Base-by-base conservation (phyloP, 1,139 yeast species). In the Yamadazyma triangularis region DNA sequence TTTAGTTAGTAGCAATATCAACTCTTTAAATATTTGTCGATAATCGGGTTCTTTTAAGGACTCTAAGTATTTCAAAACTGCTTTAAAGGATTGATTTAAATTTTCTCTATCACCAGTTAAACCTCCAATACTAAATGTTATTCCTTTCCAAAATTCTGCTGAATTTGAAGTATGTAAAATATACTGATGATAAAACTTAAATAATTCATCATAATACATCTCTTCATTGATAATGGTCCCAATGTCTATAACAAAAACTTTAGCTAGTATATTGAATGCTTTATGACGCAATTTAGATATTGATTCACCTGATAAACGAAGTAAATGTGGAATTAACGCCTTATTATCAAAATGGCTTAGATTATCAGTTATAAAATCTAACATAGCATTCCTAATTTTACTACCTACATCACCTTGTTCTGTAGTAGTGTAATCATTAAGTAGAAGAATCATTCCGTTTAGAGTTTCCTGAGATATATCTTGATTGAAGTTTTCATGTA, bases 391-490 rank as follows among this genome's bases (percentile, higher is more conserved):
- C 30, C 96, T 64, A 1, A 87, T 72, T 50, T 78, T 72, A 24
- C 87, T 75, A 2, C 96, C 96, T 10, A 81, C 85, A 53, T 82
- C 91, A 12, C 91, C 91, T 50, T 77, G 83, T 30, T 73, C 75
- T 0, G 87, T 78, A 3, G 69, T 58, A 0, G 88, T 77, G 45
- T 81, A 80, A 42, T 82, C 89, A 41, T 78, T 77, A 25, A 81
- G 52, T 26, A 67, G 59, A 3, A 36, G 22, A 8, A 32, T 26
- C n/a, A 35, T 9, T 8, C 16, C 15, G n/a, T 22, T 12, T 22
- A 22, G n/a, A 7, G 13, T n/a, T 8, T 6, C 8, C 13, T 3
- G 26, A 8, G n/a, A 11, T 14, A 25, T 13, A 15, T 11, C 3
- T 11, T 15, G 8, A 5, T 16, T 10, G 20, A 29, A 20, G 23